These are phyloP conservation scores for Acanthamoeba comandoni DNA, from an alignment of 208 protist species.

Conservation along the genomic window DNA sequence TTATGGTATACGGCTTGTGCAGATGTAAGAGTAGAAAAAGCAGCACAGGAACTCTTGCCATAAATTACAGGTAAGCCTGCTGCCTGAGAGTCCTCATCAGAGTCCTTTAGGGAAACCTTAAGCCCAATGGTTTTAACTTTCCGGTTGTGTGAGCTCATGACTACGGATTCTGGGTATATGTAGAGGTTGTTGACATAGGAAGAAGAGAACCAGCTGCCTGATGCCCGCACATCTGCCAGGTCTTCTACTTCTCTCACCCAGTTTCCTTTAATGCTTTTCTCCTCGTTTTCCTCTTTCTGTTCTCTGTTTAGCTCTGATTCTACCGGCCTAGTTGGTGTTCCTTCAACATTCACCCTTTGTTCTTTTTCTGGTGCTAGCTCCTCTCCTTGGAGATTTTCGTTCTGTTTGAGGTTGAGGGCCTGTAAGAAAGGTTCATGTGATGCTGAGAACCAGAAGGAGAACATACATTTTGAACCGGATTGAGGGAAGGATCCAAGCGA, in stretches of 20 bases:
- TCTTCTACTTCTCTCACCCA: conserved; percentile 65
- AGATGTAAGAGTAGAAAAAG: conserved; percentile 10
- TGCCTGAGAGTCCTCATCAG: conserved; percentile 8
- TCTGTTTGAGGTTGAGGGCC: too few species aligned
- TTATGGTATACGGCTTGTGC: conserved; percentile 49
- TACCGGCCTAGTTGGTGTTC: too few species aligned
- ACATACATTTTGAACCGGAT: conserved; percentile 31
- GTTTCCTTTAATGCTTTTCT: background rate
- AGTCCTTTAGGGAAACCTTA: conserved; percentile 19
- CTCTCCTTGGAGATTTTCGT: too few species aligned
- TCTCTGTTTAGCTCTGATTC: too few species aligned
- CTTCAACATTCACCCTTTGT: too few species aligned
- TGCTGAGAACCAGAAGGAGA: too few species aligned
- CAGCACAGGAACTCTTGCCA: conserved; percentile 20
- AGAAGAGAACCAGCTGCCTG: conserved; percentile 11
- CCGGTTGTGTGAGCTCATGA: conserved; percentile 53
- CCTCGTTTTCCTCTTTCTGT: too few species aligned
- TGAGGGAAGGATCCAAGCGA: conserved; percentile 35
- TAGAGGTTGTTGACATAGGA: conserved; percentile 76
- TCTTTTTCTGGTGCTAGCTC: too few species aligned
- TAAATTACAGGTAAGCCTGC: conserved; percentile 23
- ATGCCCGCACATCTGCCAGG: background rate
- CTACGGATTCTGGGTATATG: conserved; percentile 66
- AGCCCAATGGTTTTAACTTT: conserved; percentile 70
- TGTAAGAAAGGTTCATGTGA: too few species aligned